A percentile compares a stretch with the other conserved stretches of the same genome.
Evolutionary conservation across 2,329 filamentous ascomycete genomes (phyloP).

Genomic region (Tricladium varicosporioides): DNA sequence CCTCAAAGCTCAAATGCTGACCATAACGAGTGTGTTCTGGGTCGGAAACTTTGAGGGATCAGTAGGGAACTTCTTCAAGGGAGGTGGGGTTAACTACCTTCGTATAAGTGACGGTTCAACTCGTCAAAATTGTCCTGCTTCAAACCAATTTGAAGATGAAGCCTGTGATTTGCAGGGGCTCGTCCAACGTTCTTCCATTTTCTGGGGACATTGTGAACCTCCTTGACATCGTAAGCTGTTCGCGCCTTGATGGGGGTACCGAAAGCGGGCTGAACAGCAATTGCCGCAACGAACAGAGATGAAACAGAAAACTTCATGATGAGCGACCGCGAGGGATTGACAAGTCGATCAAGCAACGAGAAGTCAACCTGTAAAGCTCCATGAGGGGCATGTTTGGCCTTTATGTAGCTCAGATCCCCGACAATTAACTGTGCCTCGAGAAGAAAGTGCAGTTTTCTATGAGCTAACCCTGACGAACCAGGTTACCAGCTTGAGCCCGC

Average conservation of each 20-base stretch:
- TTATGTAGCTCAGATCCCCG: not conserved
- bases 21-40: conserved; percentile 54
- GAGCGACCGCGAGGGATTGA: not conserved
- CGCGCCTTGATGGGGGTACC: conserved; percentile 35
- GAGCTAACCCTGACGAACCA: not conserved
- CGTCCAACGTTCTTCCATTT: conserved; percentile 47
- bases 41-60: conserved; percentile 44
- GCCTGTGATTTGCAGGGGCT: conserved; percentile 45
- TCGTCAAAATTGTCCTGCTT: conserved; percentile 55
- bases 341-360: not conserved
- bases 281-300: not conserved
- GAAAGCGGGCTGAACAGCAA: conserved; percentile 2
- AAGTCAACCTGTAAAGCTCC: not conserved
- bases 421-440: not conserved
- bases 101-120: conserved; percentile 52
- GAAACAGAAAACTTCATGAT: conserved; percentile 6
- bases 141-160: conserved; percentile 55
- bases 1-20: conserved; percentile 48
- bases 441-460: not conserved
- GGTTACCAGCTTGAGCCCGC: not conserved
- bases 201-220: conserved; percentile 50
- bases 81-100: conserved; percentile 37
- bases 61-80: not conserved
- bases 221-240: conserved; percentile 51
- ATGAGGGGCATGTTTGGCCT: not conserved